phyloP scores from a whole-genome alignment of 2,329 filamentous ascomycete genomes.

The Trichoderma polysporum region DNA sequence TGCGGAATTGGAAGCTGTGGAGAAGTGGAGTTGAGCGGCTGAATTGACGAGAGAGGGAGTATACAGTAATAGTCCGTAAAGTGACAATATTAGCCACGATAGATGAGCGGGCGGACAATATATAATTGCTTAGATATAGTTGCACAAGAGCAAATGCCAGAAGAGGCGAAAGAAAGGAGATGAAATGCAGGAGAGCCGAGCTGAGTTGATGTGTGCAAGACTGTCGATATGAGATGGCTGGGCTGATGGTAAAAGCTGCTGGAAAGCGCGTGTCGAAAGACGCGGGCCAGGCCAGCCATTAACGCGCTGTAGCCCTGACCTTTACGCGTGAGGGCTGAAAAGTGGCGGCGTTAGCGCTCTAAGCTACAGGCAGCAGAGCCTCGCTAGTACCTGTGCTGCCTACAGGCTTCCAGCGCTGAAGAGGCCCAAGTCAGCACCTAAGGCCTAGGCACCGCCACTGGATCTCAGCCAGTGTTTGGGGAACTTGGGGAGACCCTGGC shows the following conservation, averaged over 20 bases:
- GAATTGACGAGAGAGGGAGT: conserved; percentile 6
- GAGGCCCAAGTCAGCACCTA: neutral
- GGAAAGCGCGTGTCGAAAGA: conserved; percentile 9
- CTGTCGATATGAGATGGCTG: neutral
- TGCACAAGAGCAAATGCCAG: neutral
- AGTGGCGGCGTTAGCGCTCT: conserved; percentile 18
- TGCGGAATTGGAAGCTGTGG: conserved; percentile 8
- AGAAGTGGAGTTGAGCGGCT: conserved; percentile 23
- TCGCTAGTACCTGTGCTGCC: neutral
- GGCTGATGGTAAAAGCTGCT: neutral
- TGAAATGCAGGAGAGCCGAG: neutral
- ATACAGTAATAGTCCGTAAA: conserved; percentile 17
- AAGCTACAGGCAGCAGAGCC: neutral
- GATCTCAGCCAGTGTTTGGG: neutral
- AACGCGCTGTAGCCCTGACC: conserved; percentile 18
- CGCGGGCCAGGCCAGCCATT: conserved; percentile 17
- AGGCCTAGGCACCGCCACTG: neutral
- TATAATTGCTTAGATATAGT: neutral
- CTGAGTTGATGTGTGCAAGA: neutral
- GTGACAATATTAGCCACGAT: neutral
- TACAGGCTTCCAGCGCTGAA: neutral
- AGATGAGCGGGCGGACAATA: neutral
- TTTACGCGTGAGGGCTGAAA: conserved; percentile 10
- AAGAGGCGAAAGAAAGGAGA: neutral
- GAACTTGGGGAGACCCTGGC: conserved; percentile 1